Evolutionary conservation across 169 alveolate genomes (phyloP).

Genomic region (Plasmodium vinckei): DNA sequence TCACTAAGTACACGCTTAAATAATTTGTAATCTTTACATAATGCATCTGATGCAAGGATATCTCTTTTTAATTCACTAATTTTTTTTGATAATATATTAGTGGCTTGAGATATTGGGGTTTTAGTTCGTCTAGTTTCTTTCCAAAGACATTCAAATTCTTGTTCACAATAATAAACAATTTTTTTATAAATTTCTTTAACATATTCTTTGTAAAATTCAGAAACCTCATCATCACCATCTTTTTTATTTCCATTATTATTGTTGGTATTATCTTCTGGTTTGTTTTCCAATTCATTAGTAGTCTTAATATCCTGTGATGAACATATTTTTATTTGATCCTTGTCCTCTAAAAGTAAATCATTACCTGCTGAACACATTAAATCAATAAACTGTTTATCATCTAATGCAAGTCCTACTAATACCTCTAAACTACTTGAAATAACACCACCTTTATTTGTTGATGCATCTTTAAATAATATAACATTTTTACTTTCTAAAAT

Average conservation of each 20-base stretch:
- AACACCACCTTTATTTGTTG: conserved; percentile 92
- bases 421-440: conserved; percentile 90
- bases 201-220: conserved; percentile 80
- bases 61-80: conserved; percentile 83
- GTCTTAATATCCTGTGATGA: background rate
- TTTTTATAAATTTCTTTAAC: conserved; percentile 82
- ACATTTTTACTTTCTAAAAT: conserved; percentile 86
- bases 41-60: conserved; percentile 80
- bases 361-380: conserved; percentile 72
- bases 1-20: conserved; percentile 54
- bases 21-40: conserved; percentile 80
- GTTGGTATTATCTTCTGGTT: background rate
- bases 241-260: background rate
- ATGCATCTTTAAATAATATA: conserved; percentile 88
- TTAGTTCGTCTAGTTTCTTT: conserved; percentile 85
- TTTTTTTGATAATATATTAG: conserved; percentile 85
- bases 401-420: conserved; percentile 87
- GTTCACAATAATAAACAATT: conserved; percentile 80
- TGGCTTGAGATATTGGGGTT: conserved; percentile 85
- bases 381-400: conserved; percentile 80
- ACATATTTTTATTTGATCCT: conserved; percentile 32
- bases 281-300: no score
- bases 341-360: conserved; percentile 17
- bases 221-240: background rate
- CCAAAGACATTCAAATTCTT: conserved; percentile 84